These are phyloP conservation scores for Mucor racemosus DNA, from an alignment of 371 early-diverging fungal genomes.

Conservation along the genomic window DNA sequence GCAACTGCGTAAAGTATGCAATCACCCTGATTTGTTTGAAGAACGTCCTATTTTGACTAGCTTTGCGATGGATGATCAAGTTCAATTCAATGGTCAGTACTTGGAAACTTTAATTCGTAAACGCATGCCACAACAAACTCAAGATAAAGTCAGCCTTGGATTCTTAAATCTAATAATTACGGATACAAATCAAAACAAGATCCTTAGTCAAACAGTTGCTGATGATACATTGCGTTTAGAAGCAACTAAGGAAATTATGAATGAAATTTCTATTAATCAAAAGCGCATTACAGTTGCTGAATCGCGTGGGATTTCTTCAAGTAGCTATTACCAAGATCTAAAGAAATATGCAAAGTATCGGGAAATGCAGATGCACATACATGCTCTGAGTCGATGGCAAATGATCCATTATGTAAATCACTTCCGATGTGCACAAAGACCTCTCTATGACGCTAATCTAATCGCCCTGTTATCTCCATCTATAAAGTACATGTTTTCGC, in stretches of 20 bases:
- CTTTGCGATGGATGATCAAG: slow-evolving; percentile 68
- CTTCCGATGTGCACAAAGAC: slow-evolving; percentile 40
- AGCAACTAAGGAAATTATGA: slow-evolving; percentile 45
- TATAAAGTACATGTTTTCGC: background rate
- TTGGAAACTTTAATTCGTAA: slow-evolving; percentile 35
- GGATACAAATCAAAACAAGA: slow-evolving; percentile 26
- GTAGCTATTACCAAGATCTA: slow-evolving; percentile 40
- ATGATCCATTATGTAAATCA: slow-evolving; percentile 43
- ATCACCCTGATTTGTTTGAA: slow-evolving; percentile 95
- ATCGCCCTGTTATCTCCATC: slow-evolving; percentile 18
- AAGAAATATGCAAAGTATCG: slow-evolving; percentile 43
- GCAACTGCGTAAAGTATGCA: slow-evolving; percentile 97
- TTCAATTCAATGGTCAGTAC: slow-evolving; percentile 43
- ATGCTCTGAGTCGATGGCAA: slow-evolving; percentile 37
- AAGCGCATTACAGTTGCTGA: slow-evolving; percentile 30
- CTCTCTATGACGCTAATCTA: slow-evolving; percentile 51
- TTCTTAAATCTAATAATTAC: slow-evolving; percentile 57
- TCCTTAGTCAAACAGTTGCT: slow-evolving; percentile 39
- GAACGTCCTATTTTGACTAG: slow-evolving; percentile 85
- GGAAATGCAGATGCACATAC: slow-evolving; percentile 30
- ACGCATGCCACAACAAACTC: background rate
- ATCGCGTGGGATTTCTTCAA: slow-evolving; percentile 33
- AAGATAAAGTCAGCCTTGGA: slow-evolving; percentile 31
- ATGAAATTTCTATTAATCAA: slow-evolving; percentile 36
- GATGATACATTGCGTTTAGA: slow-evolving; percentile 44